Conservation (phyloP, 164 flowering plant species). For the Berberis thunbergii region DNA sequence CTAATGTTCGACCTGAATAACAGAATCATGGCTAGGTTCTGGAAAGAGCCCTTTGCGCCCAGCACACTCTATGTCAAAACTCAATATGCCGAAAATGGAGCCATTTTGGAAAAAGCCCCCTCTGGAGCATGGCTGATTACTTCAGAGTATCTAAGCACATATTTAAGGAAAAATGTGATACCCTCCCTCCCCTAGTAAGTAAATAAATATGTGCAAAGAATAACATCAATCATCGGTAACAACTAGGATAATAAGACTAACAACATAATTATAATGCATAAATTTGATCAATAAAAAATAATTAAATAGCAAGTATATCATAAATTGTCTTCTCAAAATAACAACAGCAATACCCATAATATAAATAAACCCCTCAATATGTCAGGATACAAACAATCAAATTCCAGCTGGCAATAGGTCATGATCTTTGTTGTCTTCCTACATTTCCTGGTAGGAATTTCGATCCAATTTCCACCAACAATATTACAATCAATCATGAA, state of each 20-base stretch:
- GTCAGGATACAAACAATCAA: constrained; percentile 97
- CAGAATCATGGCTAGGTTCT: constrained; percentile 94
- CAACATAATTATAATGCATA: no score
- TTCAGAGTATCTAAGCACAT: constrained; percentile 49
- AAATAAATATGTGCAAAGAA: no score
- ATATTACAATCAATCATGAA: constrained; percentile 94
- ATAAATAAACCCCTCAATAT: neutral
- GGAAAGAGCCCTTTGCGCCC: constrained; percentile 98
- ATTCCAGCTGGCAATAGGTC: constrained; percentile 78
- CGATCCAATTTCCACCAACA: constrained; percentile 99
- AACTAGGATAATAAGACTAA: no score
- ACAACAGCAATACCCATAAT: no score
- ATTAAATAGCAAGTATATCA: no score
- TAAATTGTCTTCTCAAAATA: no score
- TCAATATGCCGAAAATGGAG: constrained; percentile 93
- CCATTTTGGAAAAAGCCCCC: constrained; percentile 93
- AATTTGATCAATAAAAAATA: no score
- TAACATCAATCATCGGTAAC: no score
- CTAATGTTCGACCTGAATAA: constrained; percentile 67
- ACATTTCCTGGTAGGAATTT: constrained; percentile 72
- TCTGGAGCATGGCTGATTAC: constrained; percentile 82
- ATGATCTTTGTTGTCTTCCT: constrained; percentile 36
- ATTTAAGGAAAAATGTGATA: constrained; percentile 24
- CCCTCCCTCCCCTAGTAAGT: no score
- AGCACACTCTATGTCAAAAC: constrained; percentile 99